Evolutionary conservation across 108 stramenopile species (phyloP), one percentile per base, ranked within the genome.

Genomic region (Discostella stelligeroides): DNA sequence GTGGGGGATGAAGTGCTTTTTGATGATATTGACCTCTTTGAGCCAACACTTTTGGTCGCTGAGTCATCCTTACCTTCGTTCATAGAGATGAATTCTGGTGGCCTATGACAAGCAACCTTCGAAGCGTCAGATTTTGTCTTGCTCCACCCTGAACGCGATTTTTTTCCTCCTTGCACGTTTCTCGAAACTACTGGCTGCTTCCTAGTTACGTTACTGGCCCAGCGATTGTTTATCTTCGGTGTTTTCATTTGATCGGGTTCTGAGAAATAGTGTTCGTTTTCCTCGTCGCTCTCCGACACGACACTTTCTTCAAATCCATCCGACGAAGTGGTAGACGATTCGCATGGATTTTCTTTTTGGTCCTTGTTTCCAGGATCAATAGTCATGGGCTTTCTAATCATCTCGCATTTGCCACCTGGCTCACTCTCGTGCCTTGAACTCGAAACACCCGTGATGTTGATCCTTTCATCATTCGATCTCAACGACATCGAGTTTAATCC

Each of bases 181-280:
- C 1, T 18, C 49, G 17, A 1, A 50, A 18, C 17, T 20, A 1
- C 20, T 8, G 14, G 49, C 24, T 50, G 49, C 49, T 18, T 20
- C 49, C 7, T 53, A 11, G 1, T 5, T 24, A 53, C 13, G 11
- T 24, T 7, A 27, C 55, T 10, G 7, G 10, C 55, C 55, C 37
- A 37, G 1, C 55, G 55, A 56, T 56, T 56, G 55, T 30, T 37
- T 5, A 38, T 30, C 17, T 30, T 30, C 14, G 55, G 55, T 17
- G 55, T 56, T 17, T 18, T 14, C 55, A 38, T 56, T 56, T 38
- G 55, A 37, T 13, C 34, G 6, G 34, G 34, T n/a, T 56, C 55
- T 13, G 55, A 14, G 55, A 14, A 37, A 17, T 28, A 56, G 14
- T 30, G 6, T 18, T 5, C 14, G 37, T 8, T 38, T 7, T 14